These are phyloP conservation scores for Daedaleopsis nitida DNA, from an alignment of 768 basidiomycete genomes.

Conservation along the genomic window DNA sequence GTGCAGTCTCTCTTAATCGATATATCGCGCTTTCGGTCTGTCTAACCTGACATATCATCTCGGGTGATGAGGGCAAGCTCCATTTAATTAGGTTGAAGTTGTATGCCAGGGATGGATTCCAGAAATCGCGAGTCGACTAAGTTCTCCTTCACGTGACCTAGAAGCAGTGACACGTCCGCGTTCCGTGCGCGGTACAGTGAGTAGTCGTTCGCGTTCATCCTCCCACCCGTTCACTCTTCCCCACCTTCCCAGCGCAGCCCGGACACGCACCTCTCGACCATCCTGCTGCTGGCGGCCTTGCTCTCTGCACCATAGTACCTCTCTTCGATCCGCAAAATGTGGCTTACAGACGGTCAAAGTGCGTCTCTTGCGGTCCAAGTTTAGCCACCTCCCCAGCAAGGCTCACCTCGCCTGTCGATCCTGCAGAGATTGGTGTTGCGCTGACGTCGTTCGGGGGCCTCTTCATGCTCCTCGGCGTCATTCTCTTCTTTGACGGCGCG, in stretches of 20 bases:
- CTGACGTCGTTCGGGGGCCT: slow-evolving; percentile 93
- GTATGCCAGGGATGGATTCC: too few relatives aligned
- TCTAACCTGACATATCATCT: too few relatives aligned
- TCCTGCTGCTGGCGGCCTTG: neutral
- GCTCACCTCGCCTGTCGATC: slow-evolving; percentile 3
- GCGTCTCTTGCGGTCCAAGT: slow-evolving; percentile 23
- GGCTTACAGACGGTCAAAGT: slow-evolving; percentile 72
- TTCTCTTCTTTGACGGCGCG: slow-evolving; percentile 96
- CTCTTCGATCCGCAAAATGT: slow-evolving; percentile 42
- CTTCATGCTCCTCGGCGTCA: slow-evolving; percentile 95
- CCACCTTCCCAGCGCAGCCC: neutral
- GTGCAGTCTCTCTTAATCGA: neutral
- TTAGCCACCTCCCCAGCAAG: neutral
- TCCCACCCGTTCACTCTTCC: neutral
- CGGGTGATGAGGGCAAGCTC: too few relatives aligned
- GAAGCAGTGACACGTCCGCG: neutral
- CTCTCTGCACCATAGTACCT: neutral
- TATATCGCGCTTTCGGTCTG: neutral
- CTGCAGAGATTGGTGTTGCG: slow-evolving; percentile 92
- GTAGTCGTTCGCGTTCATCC: neutral
- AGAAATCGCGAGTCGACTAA: too few relatives aligned
- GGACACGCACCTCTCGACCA: neutral
- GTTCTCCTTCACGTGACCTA: neutral
- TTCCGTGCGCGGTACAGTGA: neutral
- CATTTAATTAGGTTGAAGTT: too few relatives aligned